These are phyloP conservation scores for Blastocystis sp. DNA, from an alignment of 352 stramenopile species.

Conservation along the genomic window DNA sequence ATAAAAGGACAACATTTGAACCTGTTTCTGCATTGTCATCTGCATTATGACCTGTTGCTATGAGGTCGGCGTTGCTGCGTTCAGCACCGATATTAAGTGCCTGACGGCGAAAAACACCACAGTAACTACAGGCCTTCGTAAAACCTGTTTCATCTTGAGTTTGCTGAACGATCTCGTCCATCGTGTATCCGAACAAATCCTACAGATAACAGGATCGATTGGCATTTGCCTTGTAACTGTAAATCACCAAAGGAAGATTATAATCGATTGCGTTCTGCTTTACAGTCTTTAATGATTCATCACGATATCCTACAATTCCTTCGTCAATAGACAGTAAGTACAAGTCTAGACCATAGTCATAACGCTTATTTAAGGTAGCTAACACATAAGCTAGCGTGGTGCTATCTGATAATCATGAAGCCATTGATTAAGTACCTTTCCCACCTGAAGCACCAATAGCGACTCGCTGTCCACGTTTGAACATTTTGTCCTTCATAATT, in stretches of 20 bases:
- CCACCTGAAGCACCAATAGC: constrained; percentile 63
- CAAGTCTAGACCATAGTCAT: constrained; percentile 63
- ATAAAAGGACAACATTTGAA: not conserved
- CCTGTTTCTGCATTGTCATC: constrained; percentile 63
- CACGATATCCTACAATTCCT: constrained; percentile 62
- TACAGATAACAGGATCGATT: constrained; percentile 4
- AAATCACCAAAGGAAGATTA: constrained; percentile 56
- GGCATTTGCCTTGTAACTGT: constrained; percentile 22
- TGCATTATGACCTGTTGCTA: constrained; percentile 63
- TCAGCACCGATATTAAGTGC: constrained; percentile 61
- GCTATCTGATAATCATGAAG: constrained; percentile 12
- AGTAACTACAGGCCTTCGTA: constrained; percentile 61
- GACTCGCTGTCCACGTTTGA: constrained; percentile 52
- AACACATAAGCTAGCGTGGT: constrained; percentile 62
- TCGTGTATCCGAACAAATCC: constrained; percentile 62
- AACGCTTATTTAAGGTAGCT: constrained; percentile 56
- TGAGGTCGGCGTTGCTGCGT: constrained; percentile 56
- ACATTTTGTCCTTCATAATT: constrained; percentile 61
- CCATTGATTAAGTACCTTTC: constrained; percentile 38
- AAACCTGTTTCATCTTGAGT: constrained; percentile 13
- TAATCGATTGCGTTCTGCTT: constrained; percentile 62
- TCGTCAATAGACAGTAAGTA: constrained; percentile 63
- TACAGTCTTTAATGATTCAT: constrained; percentile 63
- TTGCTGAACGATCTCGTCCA: constrained; percentile 60
- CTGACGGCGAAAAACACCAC: constrained; percentile 62